Conservation (phyloP, 352 stramenopile species). For the Globisporangium alternatum region DNA sequence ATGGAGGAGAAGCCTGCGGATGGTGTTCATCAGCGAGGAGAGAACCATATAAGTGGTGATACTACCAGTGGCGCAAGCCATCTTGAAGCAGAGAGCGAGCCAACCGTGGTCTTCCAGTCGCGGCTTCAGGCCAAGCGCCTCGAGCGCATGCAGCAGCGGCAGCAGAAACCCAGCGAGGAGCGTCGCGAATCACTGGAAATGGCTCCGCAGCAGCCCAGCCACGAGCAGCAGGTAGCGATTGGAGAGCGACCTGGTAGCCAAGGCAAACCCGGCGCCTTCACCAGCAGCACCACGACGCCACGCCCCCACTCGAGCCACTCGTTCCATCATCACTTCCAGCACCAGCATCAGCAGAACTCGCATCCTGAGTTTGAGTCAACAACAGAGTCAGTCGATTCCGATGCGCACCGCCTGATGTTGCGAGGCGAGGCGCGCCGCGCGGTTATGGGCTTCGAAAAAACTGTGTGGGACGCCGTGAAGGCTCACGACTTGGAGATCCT, state of each 20-base stretch:
- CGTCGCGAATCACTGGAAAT: background rate
- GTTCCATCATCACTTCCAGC: background rate
- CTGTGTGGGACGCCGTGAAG: slow-evolving; percentile 51
- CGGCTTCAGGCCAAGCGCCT: slow-evolving; percentile 59
- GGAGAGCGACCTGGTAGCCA: background rate
- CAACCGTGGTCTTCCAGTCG: slow-evolving; percentile 35
- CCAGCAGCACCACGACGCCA: slow-evolving; percentile 1
- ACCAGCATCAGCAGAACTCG: background rate
- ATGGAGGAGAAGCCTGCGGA: too few relatives aligned
- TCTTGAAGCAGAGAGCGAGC: background rate
- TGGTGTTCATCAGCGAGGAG: too few relatives aligned
- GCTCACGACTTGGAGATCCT: slow-evolving; percentile 49
- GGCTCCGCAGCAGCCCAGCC: background rate
- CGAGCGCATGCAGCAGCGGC: slow-evolving; percentile 34
- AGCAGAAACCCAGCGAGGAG: slow-evolving; percentile 7
- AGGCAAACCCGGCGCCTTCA: background rate
- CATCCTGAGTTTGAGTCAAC: background rate
- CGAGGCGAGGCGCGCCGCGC: slow-evolving; percentile 53
- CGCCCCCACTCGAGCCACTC: background rate
- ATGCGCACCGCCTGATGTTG: slow-evolving; percentile 32
- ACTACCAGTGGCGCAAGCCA: background rate
- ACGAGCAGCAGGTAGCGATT: background rate
- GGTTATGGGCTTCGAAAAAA: slow-evolving; percentile 52
- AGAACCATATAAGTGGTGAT: background rate
- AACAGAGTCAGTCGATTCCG: slow-evolving; percentile 5